Evolutionary conservation across 2,329 filamentous ascomycete species (phyloP).

Genomic region (Claviceps arundinis): DNA sequence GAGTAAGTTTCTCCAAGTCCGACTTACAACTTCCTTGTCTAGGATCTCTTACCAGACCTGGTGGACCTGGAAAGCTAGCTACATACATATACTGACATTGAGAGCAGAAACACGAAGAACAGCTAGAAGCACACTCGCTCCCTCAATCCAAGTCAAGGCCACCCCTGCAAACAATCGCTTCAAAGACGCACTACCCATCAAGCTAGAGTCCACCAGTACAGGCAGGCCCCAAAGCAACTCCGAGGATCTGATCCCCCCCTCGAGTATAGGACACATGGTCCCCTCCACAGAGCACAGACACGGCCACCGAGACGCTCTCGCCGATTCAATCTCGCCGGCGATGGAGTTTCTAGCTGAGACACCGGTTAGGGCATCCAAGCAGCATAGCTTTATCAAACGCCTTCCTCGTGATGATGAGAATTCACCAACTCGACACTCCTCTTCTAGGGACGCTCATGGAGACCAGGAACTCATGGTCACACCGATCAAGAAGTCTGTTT

Average conservation of each 20-base stretch:
- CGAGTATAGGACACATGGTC: constrained; percentile 24
- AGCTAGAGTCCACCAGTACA: constrained; percentile 11
- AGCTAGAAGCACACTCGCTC: constrained; percentile 21
- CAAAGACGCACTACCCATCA: constrained; percentile 31
- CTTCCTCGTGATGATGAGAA: constrained; percentile 8
- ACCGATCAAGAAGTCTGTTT: constrained; percentile 23
- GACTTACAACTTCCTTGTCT: neutral
- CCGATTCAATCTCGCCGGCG: constrained; percentile 16
- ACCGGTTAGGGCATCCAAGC: constrained; percentile 14
- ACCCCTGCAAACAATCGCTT: constrained; percentile 43
- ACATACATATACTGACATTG: constrained; percentile 15
- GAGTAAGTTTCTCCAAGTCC: constrained; percentile 29
- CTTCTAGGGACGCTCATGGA: constrained; percentile 10
- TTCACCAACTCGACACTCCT: constrained; percentile 7
- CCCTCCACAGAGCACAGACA: constrained; percentile 28
- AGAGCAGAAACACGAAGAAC: constrained; percentile 39
- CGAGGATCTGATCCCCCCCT: constrained; percentile 23
- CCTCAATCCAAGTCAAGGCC: constrained; percentile 39
- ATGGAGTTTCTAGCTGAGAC: constrained; percentile 18
- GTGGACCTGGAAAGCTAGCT: no score
- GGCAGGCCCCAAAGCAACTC: constrained; percentile 12
- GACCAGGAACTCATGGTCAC: constrained; percentile 22
- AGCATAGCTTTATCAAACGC: constrained; percentile 17
- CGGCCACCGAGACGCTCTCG: constrained; percentile 18
- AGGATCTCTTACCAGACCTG: neutral